Evolutionary conservation across 257 asterid species (phyloP).

Genomic region (Scutellaria galericulata): DNA sequence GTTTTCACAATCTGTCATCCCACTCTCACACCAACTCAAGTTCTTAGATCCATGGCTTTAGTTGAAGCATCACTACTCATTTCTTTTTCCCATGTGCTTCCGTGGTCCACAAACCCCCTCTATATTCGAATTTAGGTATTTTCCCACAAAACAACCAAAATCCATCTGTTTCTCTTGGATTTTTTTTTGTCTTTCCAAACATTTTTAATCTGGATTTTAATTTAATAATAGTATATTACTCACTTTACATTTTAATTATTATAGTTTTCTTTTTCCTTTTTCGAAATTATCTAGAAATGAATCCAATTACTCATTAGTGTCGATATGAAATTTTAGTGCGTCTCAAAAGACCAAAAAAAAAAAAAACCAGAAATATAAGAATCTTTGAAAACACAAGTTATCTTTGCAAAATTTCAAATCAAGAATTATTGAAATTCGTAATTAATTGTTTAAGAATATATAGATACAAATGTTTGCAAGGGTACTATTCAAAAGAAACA

Average conservation of each 20-base stretch:
- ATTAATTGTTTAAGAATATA: too few relatives aligned
- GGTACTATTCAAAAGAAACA: too few relatives aligned
- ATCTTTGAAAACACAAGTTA: too few relatives aligned
- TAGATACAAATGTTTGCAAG: too few relatives aligned
- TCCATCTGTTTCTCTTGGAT: not conserved
- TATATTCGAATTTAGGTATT: slow-evolving; percentile 28
- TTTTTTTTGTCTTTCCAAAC: not conserved
- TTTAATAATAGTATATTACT: not conserved
- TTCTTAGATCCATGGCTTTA: slow-evolving; percentile 21
- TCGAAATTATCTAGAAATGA: too few relatives aligned
- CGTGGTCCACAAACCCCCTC: slow-evolving; percentile 27
- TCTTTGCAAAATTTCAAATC: too few relatives aligned
- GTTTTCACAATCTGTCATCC: not conserved
- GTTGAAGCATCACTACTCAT: slow-evolving; percentile 33
- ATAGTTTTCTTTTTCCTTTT: too few relatives aligned
- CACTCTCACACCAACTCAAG: slow-evolving; percentile 16
- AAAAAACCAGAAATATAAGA: too few relatives aligned
- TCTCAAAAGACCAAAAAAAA: too few relatives aligned
- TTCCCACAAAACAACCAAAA: slow-evolving; percentile 1
- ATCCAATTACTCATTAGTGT: too few relatives aligned
- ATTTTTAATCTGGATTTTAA: not conserved
- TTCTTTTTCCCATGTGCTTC: slow-evolving; percentile 31
- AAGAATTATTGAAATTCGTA: too few relatives aligned
- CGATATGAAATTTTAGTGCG: too few relatives aligned
- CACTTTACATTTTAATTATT: not conserved